Evolutionary conservation across 169 alveolate species (phyloP).

Genomic region (Amoebophrya sp.): DNA sequence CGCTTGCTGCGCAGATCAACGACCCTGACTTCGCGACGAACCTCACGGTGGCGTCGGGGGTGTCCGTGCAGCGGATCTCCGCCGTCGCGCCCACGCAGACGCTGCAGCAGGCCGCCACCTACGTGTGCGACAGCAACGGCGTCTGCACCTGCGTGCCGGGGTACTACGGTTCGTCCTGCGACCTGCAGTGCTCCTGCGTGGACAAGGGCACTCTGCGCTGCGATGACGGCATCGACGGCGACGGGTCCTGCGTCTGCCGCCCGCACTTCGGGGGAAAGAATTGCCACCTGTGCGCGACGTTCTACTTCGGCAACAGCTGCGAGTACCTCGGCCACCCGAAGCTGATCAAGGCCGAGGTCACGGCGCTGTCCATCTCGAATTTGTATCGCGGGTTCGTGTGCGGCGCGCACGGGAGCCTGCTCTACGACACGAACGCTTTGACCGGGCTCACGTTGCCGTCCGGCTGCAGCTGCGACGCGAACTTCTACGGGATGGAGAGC

Average conservation of each 20-base stretch:
- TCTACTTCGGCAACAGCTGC: background rate
- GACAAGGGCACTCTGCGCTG: background rate
- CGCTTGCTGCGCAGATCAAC: background rate
- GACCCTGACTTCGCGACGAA: background rate
- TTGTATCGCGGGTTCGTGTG: background rate
- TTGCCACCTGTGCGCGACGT: background rate
- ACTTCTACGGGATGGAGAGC: background rate
- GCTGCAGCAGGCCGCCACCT: background rate
- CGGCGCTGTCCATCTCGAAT: background rate
- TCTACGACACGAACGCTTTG: background rate
- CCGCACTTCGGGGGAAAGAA: background rate
- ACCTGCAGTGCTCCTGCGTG: background rate
- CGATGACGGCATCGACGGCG: background rate
- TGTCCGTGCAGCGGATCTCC: background rate
- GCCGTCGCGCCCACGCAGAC: background rate
- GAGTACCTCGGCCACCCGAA: background rate
- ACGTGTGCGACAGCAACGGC: background rate
- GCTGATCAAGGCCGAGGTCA: background rate
- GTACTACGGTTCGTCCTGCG: background rate
- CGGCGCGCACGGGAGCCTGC: background rate
- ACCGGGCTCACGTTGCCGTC: background rate
- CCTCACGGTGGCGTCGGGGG: background rate
- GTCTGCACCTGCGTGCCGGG: background rate
- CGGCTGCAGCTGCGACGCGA: background rate
- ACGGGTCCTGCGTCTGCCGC: background rate